These are phyloP conservation scores for Colletotrichum karsti DNA, from an alignment of 2,329 filamentous ascomycete genomes.

Conservation along the genomic window DNA sequence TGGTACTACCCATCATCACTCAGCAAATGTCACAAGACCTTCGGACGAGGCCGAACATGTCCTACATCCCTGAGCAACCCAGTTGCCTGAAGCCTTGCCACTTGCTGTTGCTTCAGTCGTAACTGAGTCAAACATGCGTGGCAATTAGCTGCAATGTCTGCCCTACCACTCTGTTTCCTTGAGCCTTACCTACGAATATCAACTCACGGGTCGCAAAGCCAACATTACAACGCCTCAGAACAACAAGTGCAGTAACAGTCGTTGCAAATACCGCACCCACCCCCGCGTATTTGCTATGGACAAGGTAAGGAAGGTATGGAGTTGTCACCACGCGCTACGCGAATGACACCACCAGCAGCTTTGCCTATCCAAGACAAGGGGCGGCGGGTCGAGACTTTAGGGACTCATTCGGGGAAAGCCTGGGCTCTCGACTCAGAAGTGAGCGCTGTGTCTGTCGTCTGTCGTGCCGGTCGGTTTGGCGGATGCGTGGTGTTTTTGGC, in stretches of 20 bases:
- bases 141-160: not conserved
- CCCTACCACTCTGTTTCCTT: not conserved
- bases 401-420: too few species aligned
- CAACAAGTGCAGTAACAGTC: not conserved
- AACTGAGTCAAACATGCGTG: too few species aligned
- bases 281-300: constrained; percentile 11
- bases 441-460: too few species aligned
- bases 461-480: constrained; percentile 7
- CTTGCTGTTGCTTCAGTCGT: too few species aligned
- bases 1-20: too few species aligned
- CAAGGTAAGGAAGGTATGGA: not conserved
- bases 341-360: constrained; percentile 17
- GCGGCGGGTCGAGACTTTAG: too few species aligned
- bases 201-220: not conserved
- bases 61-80: not conserved
- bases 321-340: constrained; percentile 22
- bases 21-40: not conserved
- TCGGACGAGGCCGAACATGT: not conserved
- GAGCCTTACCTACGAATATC: too few species aligned
- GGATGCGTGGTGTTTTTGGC: constrained; percentile 22
- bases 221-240: not conserved
- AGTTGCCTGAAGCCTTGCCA: not conserved
- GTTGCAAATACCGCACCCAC: not conserved
- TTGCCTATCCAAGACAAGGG: constrained; percentile 19
- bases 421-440: not conserved